Conservation (phyloP, 129 eudicot species). For the Artemisia annua region DNA sequence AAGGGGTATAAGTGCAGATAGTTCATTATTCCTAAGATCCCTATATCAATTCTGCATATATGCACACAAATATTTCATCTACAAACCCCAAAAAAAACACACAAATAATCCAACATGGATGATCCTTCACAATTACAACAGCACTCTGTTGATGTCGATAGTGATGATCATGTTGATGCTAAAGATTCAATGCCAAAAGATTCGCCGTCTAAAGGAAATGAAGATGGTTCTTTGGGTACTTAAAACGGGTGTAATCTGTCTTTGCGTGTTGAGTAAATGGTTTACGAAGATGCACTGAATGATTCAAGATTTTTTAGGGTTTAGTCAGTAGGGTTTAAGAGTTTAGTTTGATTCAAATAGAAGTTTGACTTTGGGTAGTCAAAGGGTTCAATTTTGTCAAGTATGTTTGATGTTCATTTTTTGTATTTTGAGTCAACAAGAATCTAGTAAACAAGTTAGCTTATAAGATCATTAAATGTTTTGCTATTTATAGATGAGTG, state of each 20-base stretch:
- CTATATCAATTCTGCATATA: too few relatives aligned
- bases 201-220: background rate
- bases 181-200: background rate
- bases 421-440: background rate
- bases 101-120: too few relatives aligned
- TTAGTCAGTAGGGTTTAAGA: slow-evolving; percentile 6
- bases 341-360: background rate
- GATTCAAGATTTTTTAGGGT: background rate
- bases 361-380: slow-evolving; percentile 28
- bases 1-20: too few relatives aligned
- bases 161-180: background rate
- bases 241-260: background rate
- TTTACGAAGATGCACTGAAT: background rate
- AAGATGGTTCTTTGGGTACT: background rate
- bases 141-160: too few relatives aligned
- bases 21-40: too few relatives aligned
- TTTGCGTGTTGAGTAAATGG: background rate
- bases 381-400: slow-evolving; percentile 9
- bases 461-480: too few relatives aligned
- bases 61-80: too few relatives aligned
- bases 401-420: background rate
- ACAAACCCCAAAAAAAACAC: too few relatives aligned
- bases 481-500: too few relatives aligned
- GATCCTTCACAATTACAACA: too few relatives aligned
- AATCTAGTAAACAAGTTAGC: too few relatives aligned